Percentiles rank a stretch among this genome's conserved stretches.
Evolutionary conservation across 1,284 basidiomycete genomes (phyloP).

Genomic region (Melampsora larici-populina): DNA sequence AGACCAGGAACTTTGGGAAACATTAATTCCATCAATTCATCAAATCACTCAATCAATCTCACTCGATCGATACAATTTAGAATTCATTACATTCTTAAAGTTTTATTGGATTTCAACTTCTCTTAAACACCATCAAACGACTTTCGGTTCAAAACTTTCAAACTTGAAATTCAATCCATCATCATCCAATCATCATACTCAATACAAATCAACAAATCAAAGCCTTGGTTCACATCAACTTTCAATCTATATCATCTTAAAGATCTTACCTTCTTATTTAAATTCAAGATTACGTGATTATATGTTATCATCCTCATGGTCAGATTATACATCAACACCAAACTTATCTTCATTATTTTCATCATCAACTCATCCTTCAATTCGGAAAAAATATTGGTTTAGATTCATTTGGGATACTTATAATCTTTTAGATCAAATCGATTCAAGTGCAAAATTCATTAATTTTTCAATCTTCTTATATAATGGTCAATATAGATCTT

Average conservation of each 20-base stretch:
- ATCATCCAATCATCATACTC: not conserved
- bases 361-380: not conserved
- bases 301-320: constrained; percentile 55
- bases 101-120: not conserved
- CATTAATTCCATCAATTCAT: constrained; percentile 63
- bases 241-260: constrained; percentile 65
- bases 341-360: not conserved
- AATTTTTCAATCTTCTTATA: constrained; percentile 14
- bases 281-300: constrained; percentile 69
- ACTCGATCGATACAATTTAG: constrained; percentile 55
- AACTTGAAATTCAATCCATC: not conserved
- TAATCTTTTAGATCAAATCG: not conserved
- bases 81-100: not conserved
- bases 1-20: constrained; percentile 70
- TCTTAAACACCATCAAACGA: not conserved
- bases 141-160: no score
- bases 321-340: constrained; percentile 7
- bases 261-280: constrained; percentile 73
- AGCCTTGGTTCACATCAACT: not conserved
- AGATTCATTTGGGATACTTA: not conserved
- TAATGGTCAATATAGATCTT: constrained; percentile 69
- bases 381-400: not conserved
- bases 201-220: no score
- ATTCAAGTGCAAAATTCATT: not conserved
- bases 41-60: constrained; percentile 77